Evolutionary conservation across 2,329 filamentous ascomycete genomes (phyloP), one percentile per base, ranked within the genome.

Genomic region (Malbranchea zuffiana): DNA sequence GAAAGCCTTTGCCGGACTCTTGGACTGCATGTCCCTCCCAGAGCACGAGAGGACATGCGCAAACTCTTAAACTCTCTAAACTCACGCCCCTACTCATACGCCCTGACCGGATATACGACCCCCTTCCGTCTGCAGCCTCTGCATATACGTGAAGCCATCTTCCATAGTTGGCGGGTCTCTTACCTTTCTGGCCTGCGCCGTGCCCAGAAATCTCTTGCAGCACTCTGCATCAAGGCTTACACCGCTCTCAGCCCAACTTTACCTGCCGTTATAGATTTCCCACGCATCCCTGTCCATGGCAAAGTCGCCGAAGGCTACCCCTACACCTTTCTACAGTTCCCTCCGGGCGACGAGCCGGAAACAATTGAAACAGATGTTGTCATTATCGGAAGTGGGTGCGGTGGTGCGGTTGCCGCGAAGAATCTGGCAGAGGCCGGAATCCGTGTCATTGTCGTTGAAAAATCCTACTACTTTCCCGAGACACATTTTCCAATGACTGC

Each of bases 351-450:
- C 5, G 53, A 66, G 3, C 65, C 74, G 0, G 74, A 78, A 44
- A 67, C 69, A 3, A 62, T 92, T 25, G 75, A 85, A 37, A 80
- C 82, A 0, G 88, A 95, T 55, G 75, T 93, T 1, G 75, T 93
- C 26, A 77, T 95, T 40, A 71, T 95, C 13, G 87, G 87, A 2
- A 90, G 82, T 24, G 87, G 87, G 18, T 92, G 83, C 49, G 87
- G 87, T 44, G 86, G 82, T 26, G 83, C 71, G 6, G 85, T 94
- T 0, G 74, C 72, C 23, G 86, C 87, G 16, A 87, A 87, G 57
- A 80, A 82, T 34, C 63, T 94, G 1, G 75, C 86, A 6, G 78
- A 86, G 57, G 81, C 79, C 1, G 83, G 82, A 3, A 68, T 82
- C 45, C 67, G 68, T 13, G 84, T 94, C 18, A 56, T 93, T 3